Evolutionary conservation across 345 rosid genomes (phyloP).

Genomic region (Boechera divaricarpa): DNA sequence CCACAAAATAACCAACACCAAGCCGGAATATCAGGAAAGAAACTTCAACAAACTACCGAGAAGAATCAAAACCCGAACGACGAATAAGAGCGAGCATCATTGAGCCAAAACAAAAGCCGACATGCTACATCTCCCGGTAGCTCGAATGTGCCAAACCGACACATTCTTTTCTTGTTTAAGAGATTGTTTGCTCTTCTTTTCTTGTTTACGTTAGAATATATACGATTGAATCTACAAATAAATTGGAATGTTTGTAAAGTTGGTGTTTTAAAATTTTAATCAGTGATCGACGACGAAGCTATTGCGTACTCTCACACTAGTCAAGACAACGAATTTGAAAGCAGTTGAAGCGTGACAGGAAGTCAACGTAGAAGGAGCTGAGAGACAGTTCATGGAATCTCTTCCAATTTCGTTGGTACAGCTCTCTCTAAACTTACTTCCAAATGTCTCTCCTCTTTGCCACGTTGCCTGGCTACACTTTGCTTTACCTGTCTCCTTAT

Average conservation of each 20-base stretch:
- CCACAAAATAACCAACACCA: no score
- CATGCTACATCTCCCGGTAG: no score
- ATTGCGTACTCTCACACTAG: no score
- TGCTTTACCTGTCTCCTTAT: constrained; percentile 1
- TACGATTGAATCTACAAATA: not conserved
- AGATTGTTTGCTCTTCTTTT: no score
- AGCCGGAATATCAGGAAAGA: no score
- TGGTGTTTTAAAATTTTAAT: no score
- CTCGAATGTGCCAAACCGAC: no score
- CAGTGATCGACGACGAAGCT: not conserved
- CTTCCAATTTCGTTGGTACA: constrained; percentile 24
- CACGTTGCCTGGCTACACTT: constrained; percentile 46
- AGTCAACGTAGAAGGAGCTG: constrained; percentile 55
- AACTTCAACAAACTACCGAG: no score
- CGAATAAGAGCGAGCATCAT: no score
- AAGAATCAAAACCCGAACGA: no score
- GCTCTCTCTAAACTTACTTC: constrained; percentile 24
- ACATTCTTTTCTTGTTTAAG: no score
- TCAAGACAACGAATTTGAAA: constrained; percentile 10
- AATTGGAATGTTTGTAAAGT: not conserved
- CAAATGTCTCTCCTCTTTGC: constrained; percentile 59
- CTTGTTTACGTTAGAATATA: not conserved
- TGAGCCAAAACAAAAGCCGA: no score
- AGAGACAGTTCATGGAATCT: constrained; percentile 56
- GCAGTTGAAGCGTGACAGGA: constrained; percentile 33